Percentiles rank a stretch among this genome's conserved stretches.
Conservation (phyloP, 768 basidiomycete genomes). For the Podaxis sp. region DNA sequence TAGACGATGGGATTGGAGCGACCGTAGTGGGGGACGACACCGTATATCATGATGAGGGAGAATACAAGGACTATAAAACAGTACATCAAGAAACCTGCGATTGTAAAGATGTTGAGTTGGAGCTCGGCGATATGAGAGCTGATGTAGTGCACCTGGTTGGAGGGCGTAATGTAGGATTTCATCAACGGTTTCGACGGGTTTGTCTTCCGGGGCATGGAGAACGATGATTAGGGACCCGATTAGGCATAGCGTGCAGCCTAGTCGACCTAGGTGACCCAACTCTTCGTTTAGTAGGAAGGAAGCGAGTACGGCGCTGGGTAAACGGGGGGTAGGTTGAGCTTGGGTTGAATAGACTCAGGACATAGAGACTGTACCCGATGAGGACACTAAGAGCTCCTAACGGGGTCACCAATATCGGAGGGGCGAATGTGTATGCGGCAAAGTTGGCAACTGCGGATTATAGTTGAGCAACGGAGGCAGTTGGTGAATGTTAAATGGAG, state of each 20-base stretch:
- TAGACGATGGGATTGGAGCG: slow-evolving; percentile 88
- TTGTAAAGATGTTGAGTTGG: background rate
- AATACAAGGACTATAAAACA: slow-evolving; percentile 83
- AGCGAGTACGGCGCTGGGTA: slow-evolving; percentile 84
- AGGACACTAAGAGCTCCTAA: slow-evolving; percentile 96
- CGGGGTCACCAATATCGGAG: slow-evolving; percentile 97
- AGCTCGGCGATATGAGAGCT: background rate
- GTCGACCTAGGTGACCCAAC: slow-evolving; percentile 87
- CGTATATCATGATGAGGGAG: slow-evolving; percentile 84
- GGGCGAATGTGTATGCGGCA: slow-evolving; percentile 96
- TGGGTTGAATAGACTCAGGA: slow-evolving; percentile 1
- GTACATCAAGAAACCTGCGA: slow-evolving; percentile 85
- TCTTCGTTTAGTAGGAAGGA: slow-evolving; percentile 92
- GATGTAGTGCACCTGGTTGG: slow-evolving; percentile 71
- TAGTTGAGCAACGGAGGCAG: slow-evolving; percentile 3
- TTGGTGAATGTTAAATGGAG: background rate
- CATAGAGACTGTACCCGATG: slow-evolving; percentile 71
- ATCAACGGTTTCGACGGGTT: slow-evolving; percentile 88
- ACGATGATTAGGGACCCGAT: slow-evolving; percentile 93
- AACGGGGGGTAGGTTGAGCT: slow-evolving; percentile 4
- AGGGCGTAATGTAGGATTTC: slow-evolving; percentile 91
- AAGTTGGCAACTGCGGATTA: slow-evolving; percentile 72
- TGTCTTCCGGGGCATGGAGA: slow-evolving; percentile 95
- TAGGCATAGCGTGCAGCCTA: slow-evolving; percentile 82
- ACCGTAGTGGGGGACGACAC: slow-evolving; percentile 81